Evolutionary conservation across 1,139 yeast genomes (phyloP), one percentile per base, ranked within the genome.

Genomic region (Geotrichum klebahnii): DNA sequence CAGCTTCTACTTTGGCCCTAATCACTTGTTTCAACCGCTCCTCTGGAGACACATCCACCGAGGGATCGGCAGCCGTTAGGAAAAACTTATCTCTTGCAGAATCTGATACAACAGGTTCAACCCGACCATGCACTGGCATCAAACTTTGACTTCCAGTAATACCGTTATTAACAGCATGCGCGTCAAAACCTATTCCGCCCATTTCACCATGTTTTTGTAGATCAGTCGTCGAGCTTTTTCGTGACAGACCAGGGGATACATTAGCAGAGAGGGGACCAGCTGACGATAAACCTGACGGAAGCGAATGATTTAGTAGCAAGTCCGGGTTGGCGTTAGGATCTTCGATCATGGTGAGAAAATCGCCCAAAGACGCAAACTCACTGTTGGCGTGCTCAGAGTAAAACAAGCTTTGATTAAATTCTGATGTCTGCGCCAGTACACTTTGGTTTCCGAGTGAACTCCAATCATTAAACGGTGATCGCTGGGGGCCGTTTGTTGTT

Each of bases 61-160:
- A 85, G 1, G 98, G 98, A 64, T 92, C 97, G 0, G 97, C 97
- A 0, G 98, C 97, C 0, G 97, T 90, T 50, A 92, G 71, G 70
- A 92, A 90, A 68, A 92, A 92, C 68, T 89, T 89, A 65, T 90
- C 97, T 57, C 90, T 76, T 1, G 96, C 96, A 1, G 94, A 82
- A 58, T 83, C 92, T 3, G 63, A 55, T 3, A 55, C 50, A 29
- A 44, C 51, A 5, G 59, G 57, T 10, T 52, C 55, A 20, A 41
- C 23, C 10, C 48, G 45, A 14, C 28, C 50, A n/a, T 45, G 22
- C 4, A 31, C 8, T 4, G 44, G 38, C 6, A 33, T 34, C 10
- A 20, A 19, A 10, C 38, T 10, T 9, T 22, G 22, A 32, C 26
- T 45, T 5, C 20, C 16, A n/a, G 41, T 24, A 12, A 43, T 46